Conservation (phyloP, 352 stramenopile species). For the Globisporangium carolinianum region DNA sequence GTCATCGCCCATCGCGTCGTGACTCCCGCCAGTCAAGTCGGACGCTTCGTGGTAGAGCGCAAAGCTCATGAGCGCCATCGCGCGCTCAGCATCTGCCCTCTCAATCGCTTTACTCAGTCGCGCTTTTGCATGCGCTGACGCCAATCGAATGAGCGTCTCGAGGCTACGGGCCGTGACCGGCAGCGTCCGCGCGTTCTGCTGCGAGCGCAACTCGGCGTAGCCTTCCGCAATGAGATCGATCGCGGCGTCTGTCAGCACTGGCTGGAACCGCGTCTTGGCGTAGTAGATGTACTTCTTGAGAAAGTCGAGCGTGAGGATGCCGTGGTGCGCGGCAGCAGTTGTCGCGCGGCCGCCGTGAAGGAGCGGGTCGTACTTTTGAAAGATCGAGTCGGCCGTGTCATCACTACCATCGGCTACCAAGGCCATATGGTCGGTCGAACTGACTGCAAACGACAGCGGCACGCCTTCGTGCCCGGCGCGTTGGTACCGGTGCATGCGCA, state of each 20-base stretch:
- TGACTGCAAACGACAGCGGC: conserved; percentile 85
- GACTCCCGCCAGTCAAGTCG: conserved; percentile 18
- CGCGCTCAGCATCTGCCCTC: conserved; percentile 74
- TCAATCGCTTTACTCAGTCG: conserved; percentile 89
- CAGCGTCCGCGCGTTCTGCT: conserved; percentile 90
- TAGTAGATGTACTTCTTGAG: conserved; percentile 99
- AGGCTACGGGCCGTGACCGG: conserved; percentile 97
- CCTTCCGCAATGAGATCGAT: conserved; percentile 94
- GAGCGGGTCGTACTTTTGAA: conserved; percentile 88
- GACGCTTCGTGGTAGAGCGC: conserved; percentile 95
- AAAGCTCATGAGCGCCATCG: conserved; percentile 97
- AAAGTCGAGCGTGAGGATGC: conserved; percentile 94
- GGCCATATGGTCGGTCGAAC: conserved; percentile 73
- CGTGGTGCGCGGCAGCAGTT: conserved; percentile 42
- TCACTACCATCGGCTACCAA: conserved; percentile 49
- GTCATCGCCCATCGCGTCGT: background rate
- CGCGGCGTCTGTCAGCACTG: conserved; percentile 74
- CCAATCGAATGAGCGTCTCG: conserved; percentile 99
- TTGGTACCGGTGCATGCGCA: conserved; percentile 95
- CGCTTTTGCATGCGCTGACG: conserved; percentile 96
- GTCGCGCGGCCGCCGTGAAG: conserved; percentile 73
- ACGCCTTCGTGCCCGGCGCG: conserved; percentile 80
- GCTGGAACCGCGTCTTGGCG: conserved; percentile 93
- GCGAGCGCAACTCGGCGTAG: conserved; percentile 96
- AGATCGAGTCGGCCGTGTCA: conserved; percentile 78